Evolutionary conservation across 2,329 filamentous ascomycete species (phyloP), one percentile per base, ranked within the genome.

Genomic region (Fusarium coicis): DNA sequence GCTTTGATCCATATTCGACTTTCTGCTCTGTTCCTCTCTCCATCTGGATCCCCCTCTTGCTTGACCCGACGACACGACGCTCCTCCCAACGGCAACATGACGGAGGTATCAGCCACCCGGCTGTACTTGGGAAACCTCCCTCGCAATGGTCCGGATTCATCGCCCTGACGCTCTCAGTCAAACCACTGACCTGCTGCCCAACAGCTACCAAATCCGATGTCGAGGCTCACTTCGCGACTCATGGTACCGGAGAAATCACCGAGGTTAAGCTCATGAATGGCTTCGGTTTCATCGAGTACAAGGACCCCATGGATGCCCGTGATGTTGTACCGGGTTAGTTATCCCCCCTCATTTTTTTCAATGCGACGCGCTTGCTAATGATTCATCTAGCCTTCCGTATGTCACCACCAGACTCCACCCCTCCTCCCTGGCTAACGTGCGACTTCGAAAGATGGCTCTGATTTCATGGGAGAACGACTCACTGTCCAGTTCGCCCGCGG

Each of bases 231-330:
- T 99, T 99, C 86, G 92, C 92, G 83, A 94, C 92, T 80, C 95
- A 98, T 91, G 96, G 96, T 82, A 96, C 95, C 78, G 96, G 96
- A 83, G 95, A 97, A 83, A 98, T 99, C 82, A 96, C 93, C 77
- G 96, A 99, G 87, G 96, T 99, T 87, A 99, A 99, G 88, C 91
- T 99, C 74, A 99, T 99, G 96, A 98, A 97, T 83, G 96, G 96
- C 80, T 99, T 99, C 82, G 96, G 96, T 83, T 99, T 99, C 87
- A 97, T 99, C 82, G 96, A 99, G 85, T 99, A 98, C 85, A 97
- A 98, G 85, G 96, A 98, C 86, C 91, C 95, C 66, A 94, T 98
- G 93, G 96, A 99, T 86, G 96, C 96, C 77, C 93, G 96, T 81
- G 96, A 99, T 86, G 95, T 99, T 74, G 96, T 99, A 80, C 96